Evolutionary conservation across 2,329 filamentous ascomycete genomes (phyloP).

Genomic region (Sporothrix dimorphospora): DNA sequence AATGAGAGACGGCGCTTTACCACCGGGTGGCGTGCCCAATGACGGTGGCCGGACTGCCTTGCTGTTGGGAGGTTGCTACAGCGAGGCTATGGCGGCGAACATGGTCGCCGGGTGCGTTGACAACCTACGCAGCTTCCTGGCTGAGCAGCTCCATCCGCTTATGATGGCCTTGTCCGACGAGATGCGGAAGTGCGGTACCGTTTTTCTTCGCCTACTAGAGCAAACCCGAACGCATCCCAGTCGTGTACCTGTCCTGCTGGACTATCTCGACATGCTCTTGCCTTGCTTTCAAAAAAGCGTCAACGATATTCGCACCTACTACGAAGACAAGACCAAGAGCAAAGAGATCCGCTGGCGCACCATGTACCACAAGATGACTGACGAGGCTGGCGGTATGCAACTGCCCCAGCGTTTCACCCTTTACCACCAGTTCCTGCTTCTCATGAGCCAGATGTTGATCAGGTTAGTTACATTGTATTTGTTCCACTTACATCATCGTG

Average conservation of each 20-base stretch:
- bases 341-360: conserved; percentile 58
- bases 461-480: conserved; percentile 44
- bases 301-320: conserved; percentile 55
- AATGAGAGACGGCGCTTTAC: neutral
- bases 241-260: conserved; percentile 55
- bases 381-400: conserved; percentile 55
- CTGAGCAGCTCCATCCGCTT: conserved; percentile 50
- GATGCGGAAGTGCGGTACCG: conserved; percentile 48
- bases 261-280: conserved; percentile 60
- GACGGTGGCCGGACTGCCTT: conserved; percentile 33
- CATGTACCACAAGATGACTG: conserved; percentile 61
- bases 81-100: conserved; percentile 58
- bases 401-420: conserved; percentile 58
- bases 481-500: neutral
- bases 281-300: conserved; percentile 59
- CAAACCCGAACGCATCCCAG: conserved; percentile 55
- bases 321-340: conserved; percentile 53
- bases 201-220: conserved; percentile 59
- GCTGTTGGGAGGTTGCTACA: conserved; percentile 56
- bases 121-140: conserved; percentile 51
- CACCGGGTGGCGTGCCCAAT: neutral
- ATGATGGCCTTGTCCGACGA: conserved; percentile 54
- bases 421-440: conserved; percentile 58
- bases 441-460: conserved; percentile 55
- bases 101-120: conserved; percentile 53